Evolutionary conservation across 768 basidiomycete species (phyloP).

Genomic region (Clavaria fumosa): DNA sequence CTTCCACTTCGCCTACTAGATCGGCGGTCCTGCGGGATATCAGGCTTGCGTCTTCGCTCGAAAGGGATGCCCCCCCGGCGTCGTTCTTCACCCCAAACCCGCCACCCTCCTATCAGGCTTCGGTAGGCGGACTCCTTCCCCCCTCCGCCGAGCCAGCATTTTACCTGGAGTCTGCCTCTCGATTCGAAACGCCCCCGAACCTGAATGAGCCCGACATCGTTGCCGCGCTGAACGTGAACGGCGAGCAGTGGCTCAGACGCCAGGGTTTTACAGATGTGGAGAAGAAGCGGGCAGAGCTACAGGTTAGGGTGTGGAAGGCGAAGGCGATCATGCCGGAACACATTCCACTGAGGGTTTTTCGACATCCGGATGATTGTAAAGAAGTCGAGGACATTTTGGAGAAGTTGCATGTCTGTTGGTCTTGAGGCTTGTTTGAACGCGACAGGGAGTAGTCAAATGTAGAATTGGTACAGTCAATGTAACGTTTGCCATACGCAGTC

Average conservation of each 20-base stretch:
- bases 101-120: background rate
- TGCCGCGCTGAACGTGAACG: background rate
- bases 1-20: constrained; percentile 5
- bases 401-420: background rate
- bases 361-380: constrained; percentile 50
- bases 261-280: constrained; percentile 32
- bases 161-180: background rate
- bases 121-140: background rate
- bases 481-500: too few species aligned
- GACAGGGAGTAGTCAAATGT: too few species aligned
- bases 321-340: constrained; percentile 40
- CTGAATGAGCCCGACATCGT: too few species aligned
- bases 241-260: background rate
- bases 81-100: background rate
- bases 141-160: background rate
- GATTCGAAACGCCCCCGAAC: background rate
- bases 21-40: background rate
- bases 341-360: constrained; percentile 50
- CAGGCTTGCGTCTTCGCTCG: background rate
- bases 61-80: background rate
- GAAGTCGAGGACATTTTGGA: constrained; percentile 36
- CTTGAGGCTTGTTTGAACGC: too few species aligned
- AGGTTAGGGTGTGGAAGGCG: constrained; percentile 48
- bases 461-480: too few species aligned
- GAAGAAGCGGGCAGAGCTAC: constrained; percentile 40